Evolutionary conservation across 2,329 filamentous ascomycete genomes (phyloP).

Genomic region (Cladosporium austrohemisphaericum): DNA sequence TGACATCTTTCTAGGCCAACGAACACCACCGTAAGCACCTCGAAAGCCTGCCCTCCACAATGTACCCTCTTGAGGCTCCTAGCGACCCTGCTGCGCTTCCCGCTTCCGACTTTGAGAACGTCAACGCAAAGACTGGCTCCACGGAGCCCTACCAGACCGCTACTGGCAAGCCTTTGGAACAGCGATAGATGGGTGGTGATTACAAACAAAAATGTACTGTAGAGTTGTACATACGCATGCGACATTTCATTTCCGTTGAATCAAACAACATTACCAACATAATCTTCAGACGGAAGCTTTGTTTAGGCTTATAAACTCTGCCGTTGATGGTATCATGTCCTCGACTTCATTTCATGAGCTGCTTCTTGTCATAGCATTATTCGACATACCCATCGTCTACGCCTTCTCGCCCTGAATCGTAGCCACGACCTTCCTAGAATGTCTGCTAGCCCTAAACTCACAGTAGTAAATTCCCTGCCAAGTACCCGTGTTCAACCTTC

Average conservation of each 20-base stretch:
- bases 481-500: conserved; percentile 65
- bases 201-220: conserved; percentile 1
- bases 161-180: conserved; percentile 56
- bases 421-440: conserved; percentile 78
- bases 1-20: conserved; percentile 73
- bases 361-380: neutral
- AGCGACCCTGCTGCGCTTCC: conserved; percentile 57
- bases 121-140: conserved; percentile 29
- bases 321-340: neutral
- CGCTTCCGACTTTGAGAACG: conserved; percentile 36
- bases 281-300: too few relatives aligned
- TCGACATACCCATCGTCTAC: neutral
- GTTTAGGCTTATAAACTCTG: too few relatives aligned
- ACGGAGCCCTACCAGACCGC: conserved; percentile 47
- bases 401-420: conserved; percentile 85
- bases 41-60: conserved; percentile 71
- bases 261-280: neutral
- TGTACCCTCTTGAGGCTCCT: conserved; percentile 65
- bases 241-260: neutral
- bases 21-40: conserved; percentile 83
- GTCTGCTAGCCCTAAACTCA: conserved; percentile 75
- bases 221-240: conserved; percentile 20
- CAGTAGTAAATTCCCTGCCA: conserved; percentile 96
- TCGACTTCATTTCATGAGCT: neutral
- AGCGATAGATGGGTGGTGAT: conserved; percentile 56